phyloP scores from a whole-genome alignment of 2,329 filamentous ascomycete genomes.

The Colletotrichum lindemuthianum region DNA sequence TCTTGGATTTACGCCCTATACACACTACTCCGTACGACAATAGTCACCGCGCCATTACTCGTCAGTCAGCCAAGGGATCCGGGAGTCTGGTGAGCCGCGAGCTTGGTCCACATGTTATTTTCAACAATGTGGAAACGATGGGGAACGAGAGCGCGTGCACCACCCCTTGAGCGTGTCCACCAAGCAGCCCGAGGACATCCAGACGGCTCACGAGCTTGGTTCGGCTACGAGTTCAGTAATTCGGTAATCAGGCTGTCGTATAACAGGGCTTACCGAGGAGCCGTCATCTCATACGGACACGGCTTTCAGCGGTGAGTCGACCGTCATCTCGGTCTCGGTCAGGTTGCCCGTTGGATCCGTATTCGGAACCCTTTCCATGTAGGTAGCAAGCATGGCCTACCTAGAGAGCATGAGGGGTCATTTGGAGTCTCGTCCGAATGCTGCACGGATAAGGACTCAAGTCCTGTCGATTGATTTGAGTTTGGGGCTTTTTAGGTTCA shows the following conservation, averaged over 20 bases:
- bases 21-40: too few species aligned
- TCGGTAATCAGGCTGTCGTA: neutral
- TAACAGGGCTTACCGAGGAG: too few species aligned
- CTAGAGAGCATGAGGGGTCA: too few species aligned
- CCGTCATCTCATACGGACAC: neutral
- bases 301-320: constrained; percentile 9
- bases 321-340: neutral
- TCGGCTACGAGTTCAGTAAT: constrained; percentile 5
- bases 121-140: constrained; percentile 20
- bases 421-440: too few species aligned
- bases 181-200: neutral
- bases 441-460: too few species aligned
- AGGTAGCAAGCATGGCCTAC: too few species aligned
- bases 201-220: neutral
- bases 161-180: neutral
- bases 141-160: constrained; percentile 11
- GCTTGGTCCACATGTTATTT: constrained; percentile 33
- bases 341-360: neutral
- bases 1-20: too few species aligned
- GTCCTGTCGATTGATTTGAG: neutral
- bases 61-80: neutral
- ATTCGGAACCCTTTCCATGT: neutral
- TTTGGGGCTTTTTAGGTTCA: neutral
- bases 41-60: neutral
- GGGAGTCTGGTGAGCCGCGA: constrained; percentile 5